Percentiles rank a stretch among this genome's conserved stretches.
phyloP scores from a whole-genome alignment of 2,329 filamentous ascomycete genomes.

The Colletotrichum sp. region DNA sequence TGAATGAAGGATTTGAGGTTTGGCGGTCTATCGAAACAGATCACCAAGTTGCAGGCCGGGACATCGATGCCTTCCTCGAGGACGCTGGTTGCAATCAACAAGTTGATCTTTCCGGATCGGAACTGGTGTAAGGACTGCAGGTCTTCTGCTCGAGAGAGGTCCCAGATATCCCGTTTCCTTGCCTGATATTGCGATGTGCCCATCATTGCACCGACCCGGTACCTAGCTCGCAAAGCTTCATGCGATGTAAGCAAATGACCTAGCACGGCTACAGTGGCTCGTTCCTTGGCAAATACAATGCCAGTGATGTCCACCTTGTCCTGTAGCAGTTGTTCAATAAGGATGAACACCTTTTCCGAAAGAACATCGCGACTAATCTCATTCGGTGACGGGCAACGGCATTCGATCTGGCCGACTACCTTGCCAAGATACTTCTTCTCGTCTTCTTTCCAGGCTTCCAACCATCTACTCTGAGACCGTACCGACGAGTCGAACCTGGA shows the following conservation, averaged over 20 bases:
- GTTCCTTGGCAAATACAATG: conserved; percentile 71
- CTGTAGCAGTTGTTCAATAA: conserved; percentile 57
- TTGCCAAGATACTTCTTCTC: conserved; percentile 62
- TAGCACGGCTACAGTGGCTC: conserved; percentile 65
- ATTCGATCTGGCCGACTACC: conserved; percentile 43
- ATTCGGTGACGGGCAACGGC: conserved; percentile 20
- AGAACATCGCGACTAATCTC: conserved; percentile 33
- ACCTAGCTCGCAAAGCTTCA: conserved; percentile 48
- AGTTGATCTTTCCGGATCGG: conserved; percentile 55
- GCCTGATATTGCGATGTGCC: conserved; percentile 49
- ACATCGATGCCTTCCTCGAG: conserved; percentile 73
- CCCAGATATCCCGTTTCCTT: conserved; percentile 45
- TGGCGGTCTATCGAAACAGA: conserved; percentile 57
- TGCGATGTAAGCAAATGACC: conserved; percentile 59
- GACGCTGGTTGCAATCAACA: conserved; percentile 67
- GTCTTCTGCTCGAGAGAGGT: conserved; percentile 34
- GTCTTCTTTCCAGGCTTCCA: conserved; percentile 47
- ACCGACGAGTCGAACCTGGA: conserved; percentile 30
- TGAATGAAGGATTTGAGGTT: conserved; percentile 65
- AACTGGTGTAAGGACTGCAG: conserved; percentile 49
- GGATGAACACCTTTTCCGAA: conserved; percentile 60
- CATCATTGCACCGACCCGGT: conserved; percentile 58
- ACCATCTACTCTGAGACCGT: conserved; percentile 24
- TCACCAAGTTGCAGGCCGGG: conserved; percentile 65
- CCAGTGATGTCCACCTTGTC: conserved; percentile 51